A percentile compares a stretch with the other conserved stretches of the same genome.
Conservation (phyloP, 73 alveolate species). For the Blepharisma stoltei region DNA sequence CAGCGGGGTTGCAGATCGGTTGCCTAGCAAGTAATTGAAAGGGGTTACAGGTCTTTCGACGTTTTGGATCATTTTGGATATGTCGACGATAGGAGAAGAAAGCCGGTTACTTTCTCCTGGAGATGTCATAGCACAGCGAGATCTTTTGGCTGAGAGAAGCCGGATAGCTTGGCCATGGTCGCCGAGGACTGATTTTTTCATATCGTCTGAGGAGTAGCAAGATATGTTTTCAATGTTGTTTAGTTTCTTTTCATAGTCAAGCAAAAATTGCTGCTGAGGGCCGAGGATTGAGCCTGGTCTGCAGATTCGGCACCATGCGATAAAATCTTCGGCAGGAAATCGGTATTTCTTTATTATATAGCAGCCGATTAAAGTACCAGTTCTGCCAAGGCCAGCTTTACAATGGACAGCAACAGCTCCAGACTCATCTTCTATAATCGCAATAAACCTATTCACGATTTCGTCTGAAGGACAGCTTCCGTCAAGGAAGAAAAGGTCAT, state of each 20-base stretch:
- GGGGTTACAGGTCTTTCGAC: no score
- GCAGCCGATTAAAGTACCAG: conserved; percentile 92
- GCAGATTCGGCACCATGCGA: conserved; percentile 75
- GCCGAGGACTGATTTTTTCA: conserved; percentile 8
- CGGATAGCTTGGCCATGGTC: conserved; percentile 14
- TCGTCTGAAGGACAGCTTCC: conserved; percentile 93
- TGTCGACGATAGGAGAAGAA: no score
- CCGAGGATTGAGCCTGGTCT: conserved; percentile 90
- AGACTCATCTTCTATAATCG: conserved; percentile 73
- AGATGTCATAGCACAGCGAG: no score
- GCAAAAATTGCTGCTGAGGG: conserved; percentile 69
- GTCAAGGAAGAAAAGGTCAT: conserved; percentile 87
- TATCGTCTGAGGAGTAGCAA: background rate
- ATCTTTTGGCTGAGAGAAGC: background rate
- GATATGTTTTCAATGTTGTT: background rate
- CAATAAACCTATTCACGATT: conserved; percentile 68
- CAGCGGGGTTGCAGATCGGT: no score
- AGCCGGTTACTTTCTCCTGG: no score
- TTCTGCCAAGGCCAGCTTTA: conserved; percentile 97
- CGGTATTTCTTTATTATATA: conserved; percentile 76
- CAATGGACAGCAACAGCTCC: conserved; percentile 96
- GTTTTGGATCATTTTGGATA: no score
- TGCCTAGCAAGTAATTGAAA: no score
- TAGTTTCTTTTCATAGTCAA: conserved; percentile 33
- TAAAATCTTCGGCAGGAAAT: conserved; percentile 77